Evolutionary conservation across 129 eudicot genomes (phyloP).

Genomic region (Smallanthus sonchifolius): DNA sequence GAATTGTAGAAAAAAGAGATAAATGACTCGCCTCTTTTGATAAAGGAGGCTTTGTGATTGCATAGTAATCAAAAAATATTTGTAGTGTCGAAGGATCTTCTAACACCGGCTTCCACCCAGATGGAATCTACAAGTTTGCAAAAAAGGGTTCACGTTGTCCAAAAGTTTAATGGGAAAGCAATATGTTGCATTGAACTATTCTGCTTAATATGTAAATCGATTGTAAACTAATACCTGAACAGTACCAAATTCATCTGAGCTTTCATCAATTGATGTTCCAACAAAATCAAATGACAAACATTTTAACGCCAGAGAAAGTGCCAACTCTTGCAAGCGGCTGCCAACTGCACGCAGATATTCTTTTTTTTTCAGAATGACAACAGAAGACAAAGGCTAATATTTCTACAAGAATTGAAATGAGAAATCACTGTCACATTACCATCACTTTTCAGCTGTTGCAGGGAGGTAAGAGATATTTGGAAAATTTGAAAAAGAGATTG

Average conservation of each 20-base stretch:
- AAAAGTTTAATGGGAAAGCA: neutral
- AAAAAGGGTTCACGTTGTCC: slow-evolving; percentile 3
- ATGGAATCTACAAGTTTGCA: slow-evolving; percentile 60
- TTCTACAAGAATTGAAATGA: neutral
- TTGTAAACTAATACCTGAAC: slow-evolving; percentile 67
- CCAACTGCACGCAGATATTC: slow-evolving; percentile 47
- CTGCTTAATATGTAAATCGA: slow-evolving; percentile 2
- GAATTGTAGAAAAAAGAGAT: neutral
- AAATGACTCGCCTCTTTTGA: slow-evolving; percentile 73
- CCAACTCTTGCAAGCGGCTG: slow-evolving; percentile 83
- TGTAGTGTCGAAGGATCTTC: slow-evolving; percentile 91
- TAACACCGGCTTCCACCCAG: slow-evolving; percentile 81
- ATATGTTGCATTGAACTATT: neutral
- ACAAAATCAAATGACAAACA: slow-evolving; percentile 96
- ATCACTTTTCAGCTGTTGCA: slow-evolving; percentile 80
- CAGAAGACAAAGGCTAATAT: neutral
- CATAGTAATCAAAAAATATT: slow-evolving; percentile 94
- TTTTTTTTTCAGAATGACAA: neutral
- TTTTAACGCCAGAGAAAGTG: slow-evolving; percentile 81
- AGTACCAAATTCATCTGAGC: slow-evolving; percentile 97
- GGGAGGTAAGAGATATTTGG: slow-evolving; percentile 85
- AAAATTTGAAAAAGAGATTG: slow-evolving; percentile 79
- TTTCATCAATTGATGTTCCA: slow-evolving; percentile 96
- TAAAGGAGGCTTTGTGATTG: slow-evolving; percentile 77
- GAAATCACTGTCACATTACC: slow-evolving; percentile 42